Evolutionary conservation across 768 basidiomycete species (phyloP), one percentile per base, ranked within the genome.

Genomic region (Panellus pusillus): DNA sequence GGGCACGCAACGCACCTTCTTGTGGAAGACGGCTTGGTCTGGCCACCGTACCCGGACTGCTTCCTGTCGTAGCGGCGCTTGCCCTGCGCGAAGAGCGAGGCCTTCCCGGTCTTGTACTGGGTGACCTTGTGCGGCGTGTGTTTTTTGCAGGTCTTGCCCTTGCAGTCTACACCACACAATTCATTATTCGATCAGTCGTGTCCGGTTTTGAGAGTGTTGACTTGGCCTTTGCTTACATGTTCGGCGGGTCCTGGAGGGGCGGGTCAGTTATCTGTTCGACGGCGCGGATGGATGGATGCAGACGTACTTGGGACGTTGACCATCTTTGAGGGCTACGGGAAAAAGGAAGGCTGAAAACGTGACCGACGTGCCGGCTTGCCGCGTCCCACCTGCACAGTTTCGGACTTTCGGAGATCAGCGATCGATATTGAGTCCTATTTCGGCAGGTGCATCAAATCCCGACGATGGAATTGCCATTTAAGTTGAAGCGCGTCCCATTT

Each of bases 1-100:
- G 14, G 19, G 3, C 8, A 6, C 9, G 44, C 9, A 42, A 70
- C 77, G 66, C 62, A 86, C 93, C 88, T 97, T 98, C 83, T 99
- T 99, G 91, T 99, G 97, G 89, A 99, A 99, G 76, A 99, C 95
- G 57, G 96, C 81, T 99, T 99, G 55, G 96, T 99, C 83, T 99
- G 96, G 78, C 96, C 96, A 89, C 96, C 96, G 79, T 98, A 98
- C 76, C 96, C 91, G 61, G 88, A 89, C 75, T 91, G 94, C 84
- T 97, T 96, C 68, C 96, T 89, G 81, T 98, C 97, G 79, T 99
- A 98, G 79, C 97, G 93, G 68, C 97, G 91, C 87, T 99, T 98
- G 79, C 97, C 97, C 79, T 99, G 96, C 47, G 92, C 97, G 71
- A 91, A 91, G 60, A 95, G 77, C 55, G 97, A 98, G 71, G 93